phyloP scores from a whole-genome alignment of 805 yeast genomes.

The Sugiyamaella chiloensis region DNA sequence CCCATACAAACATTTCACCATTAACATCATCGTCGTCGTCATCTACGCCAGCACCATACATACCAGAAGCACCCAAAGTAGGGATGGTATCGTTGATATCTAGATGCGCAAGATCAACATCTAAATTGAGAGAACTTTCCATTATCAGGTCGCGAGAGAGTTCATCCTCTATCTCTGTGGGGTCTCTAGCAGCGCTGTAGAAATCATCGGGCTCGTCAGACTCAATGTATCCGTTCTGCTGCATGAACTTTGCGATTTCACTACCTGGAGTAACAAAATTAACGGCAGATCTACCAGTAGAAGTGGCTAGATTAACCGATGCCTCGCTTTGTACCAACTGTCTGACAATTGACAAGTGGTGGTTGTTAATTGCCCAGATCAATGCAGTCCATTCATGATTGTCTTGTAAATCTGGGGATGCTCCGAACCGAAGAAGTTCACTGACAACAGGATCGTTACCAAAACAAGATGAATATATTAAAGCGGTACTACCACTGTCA shows the following conservation, averaged over 20 bases:
- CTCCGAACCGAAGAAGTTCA: slow-evolving; percentile 36
- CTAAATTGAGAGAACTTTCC: slow-evolving; percentile 32
- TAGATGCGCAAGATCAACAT: slow-evolving; percentile 30
- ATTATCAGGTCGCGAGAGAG: slow-evolving; percentile 23
- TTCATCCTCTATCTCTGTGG: slow-evolving; percentile 21
- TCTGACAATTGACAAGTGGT: slow-evolving; percentile 52
- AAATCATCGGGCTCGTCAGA: slow-evolving; percentile 18
- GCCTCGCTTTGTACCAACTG: slow-evolving; percentile 62
- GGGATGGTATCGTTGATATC: slow-evolving; percentile 16
- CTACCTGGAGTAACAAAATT: slow-evolving; percentile 56
- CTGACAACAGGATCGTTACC: slow-evolving; percentile 37
- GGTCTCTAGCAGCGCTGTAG: slow-evolving; percentile 24
- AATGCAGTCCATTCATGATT: slow-evolving; percentile 48
- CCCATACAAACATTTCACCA: slow-evolving; percentile 38
- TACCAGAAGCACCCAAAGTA: slow-evolving; percentile 10
- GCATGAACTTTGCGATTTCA: slow-evolving; percentile 56
- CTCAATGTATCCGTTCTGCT: slow-evolving; percentile 31
- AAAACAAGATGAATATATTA: slow-evolving; percentile 39
- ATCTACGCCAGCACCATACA: slow-evolving; percentile 15
- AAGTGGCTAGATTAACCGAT: slow-evolving; percentile 40
- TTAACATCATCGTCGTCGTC: slow-evolving; percentile 20
- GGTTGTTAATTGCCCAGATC: slow-evolving; percentile 81
- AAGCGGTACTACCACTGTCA: slow-evolving; percentile 38
- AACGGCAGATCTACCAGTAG: slow-evolving; percentile 49
- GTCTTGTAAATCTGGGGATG: slow-evolving; percentile 37